Conservation (phyloP, 768 basidiomycete genomes). For the Boletus pseudo-olivaceus region DNA sequence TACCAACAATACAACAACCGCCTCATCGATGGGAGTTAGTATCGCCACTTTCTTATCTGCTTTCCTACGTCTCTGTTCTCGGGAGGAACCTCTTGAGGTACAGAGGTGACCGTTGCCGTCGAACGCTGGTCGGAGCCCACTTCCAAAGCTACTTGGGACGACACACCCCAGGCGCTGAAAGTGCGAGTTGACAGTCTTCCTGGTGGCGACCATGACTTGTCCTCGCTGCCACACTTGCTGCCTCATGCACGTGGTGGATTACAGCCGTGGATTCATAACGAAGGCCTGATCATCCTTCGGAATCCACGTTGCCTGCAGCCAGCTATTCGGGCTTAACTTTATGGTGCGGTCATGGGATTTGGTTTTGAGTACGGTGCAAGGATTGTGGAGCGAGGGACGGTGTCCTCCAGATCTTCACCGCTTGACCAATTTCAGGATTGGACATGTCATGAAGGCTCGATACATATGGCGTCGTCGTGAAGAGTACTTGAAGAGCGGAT, state of each 20-base stretch:
- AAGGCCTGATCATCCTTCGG: slow-evolving; percentile 31
- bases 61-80: slow-evolving; percentile 31
- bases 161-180: slow-evolving; percentile 26
- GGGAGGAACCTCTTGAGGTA: slow-evolving; percentile 15
- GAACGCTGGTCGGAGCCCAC: slow-evolving; percentile 23
- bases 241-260: slow-evolving; percentile 19
- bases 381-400: slow-evolving; percentile 27
- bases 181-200: slow-evolving; percentile 29
- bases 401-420: slow-evolving; percentile 31
- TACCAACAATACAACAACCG: slow-evolving; percentile 95
- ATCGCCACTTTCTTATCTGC: slow-evolving; percentile 49
- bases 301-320: slow-evolving; percentile 25
- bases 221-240: slow-evolving; percentile 23
- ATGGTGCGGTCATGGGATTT: slow-evolving; percentile 32
- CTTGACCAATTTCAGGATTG: slow-evolving; percentile 35
- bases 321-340: slow-evolving; percentile 22
- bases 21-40: slow-evolving; percentile 99
- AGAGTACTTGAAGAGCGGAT: slow-evolving; percentile 22
- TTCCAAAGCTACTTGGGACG: slow-evolving; percentile 22
- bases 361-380: slow-evolving; percentile 32
- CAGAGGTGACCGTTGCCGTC: slow-evolving; percentile 20
- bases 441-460: slow-evolving; percentile 27
- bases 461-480: slow-evolving; percentile 17
- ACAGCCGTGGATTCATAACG: slow-evolving; percentile 21
- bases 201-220: slow-evolving; percentile 31